phyloP scores from a whole-genome alignment of 345 rosid species.

The Eucalyptus cladocalyx region DNA sequence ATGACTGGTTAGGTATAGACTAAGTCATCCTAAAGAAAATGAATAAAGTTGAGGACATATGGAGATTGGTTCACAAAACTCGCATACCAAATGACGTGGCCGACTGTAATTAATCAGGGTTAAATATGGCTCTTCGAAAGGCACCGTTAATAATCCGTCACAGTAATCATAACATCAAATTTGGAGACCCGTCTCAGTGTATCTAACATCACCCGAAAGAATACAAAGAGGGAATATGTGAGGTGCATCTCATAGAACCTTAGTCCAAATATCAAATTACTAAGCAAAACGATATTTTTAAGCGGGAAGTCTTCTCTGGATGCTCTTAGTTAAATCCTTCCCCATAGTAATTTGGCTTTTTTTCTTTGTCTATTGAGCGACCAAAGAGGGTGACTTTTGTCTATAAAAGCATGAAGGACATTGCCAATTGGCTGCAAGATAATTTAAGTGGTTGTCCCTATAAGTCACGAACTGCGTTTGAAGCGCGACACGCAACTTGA shows the following conservation, averaged over 20 bases:
- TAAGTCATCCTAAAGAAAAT: neutral
- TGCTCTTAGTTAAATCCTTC: neutral
- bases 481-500: neutral
- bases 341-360: neutral
- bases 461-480: neutral
- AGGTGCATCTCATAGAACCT: neutral
- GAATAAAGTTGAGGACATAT: neutral
- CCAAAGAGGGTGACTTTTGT: neutral
- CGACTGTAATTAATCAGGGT: neutral
- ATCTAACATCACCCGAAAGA: neutral
- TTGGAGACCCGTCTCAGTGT: neutral
- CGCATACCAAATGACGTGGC: neutral
- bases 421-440: neutral
- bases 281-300: neutral
- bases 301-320: neutral
- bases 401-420: neutral
- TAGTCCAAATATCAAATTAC: neutral
- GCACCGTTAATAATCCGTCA: neutral
- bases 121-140: neutral
- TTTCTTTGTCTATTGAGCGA: neutral
- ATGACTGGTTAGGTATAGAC: neutral
- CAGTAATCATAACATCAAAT: neutral
- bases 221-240: neutral
- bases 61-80: neutral
- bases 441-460: neutral